These are phyloP conservation scores for Posidonia oceanica DNA, from an alignment of 116 monocot genomes.

Conservation along the genomic window DNA sequence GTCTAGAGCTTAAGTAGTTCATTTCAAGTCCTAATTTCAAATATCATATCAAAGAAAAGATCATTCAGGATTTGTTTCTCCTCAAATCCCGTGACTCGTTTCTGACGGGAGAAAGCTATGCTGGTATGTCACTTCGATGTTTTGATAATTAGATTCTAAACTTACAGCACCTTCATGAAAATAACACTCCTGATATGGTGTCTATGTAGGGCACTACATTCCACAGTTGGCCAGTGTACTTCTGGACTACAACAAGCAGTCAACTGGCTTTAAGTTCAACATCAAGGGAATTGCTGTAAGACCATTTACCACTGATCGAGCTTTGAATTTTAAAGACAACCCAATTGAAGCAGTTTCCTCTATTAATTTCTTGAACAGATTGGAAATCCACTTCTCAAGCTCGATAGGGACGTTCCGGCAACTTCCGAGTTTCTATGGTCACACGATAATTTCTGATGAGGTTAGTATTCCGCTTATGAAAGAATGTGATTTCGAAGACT, in stretches of 20 bases:
- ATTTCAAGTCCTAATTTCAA: no score
- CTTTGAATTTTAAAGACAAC: not conserved
- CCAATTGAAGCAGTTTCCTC: not conserved
- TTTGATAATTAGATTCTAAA: no score
- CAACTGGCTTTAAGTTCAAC: constrained; percentile 69
- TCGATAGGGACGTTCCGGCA: constrained; percentile 66
- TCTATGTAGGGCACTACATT: constrained; percentile 79
- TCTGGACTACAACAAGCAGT: constrained; percentile 59
- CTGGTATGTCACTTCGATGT: constrained; percentile 29
- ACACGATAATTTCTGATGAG: constrained; percentile 97
- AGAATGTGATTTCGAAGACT: constrained; percentile 85
- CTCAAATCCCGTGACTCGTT: constrained; percentile 60
- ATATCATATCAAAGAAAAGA: no score
- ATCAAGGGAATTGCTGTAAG: constrained; percentile 94
- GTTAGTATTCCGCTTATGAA: constrained; percentile 54
- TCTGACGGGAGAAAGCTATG: constrained; percentile 95
- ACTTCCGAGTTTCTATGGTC: constrained; percentile 92
- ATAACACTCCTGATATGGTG: not conserved
- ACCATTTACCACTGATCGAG: not conserved
- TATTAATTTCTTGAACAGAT: constrained; percentile 35
- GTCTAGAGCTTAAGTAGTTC: no score
- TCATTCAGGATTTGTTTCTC: constrained; percentile 27
- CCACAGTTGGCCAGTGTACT: constrained; percentile 79
- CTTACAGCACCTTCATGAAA: not conserved
- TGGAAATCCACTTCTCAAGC: constrained; percentile 91